Base-by-base conservation (phyloP, 164 flowering plant genomes). In the Tetrastigma voinierianum region DNA sequence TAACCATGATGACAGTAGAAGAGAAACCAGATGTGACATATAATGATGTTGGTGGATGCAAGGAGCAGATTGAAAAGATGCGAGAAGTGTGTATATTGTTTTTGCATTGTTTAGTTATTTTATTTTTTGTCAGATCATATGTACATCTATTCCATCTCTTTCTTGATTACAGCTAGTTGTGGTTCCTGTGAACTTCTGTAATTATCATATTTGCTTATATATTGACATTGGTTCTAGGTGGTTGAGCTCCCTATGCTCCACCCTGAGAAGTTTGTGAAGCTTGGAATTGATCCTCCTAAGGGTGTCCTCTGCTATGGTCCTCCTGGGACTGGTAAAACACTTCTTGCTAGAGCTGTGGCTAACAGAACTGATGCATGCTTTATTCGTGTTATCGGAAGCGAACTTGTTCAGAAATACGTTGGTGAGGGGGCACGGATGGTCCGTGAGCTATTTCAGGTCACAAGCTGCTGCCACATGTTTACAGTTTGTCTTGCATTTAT, bases 381-480 rank as follows among this genome's bases (percentile, higher is more conserved):
- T 64, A 93, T 96, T 57, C 86, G 98, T 61, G 99, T 96, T 51
- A 96, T 96, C 80, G 99, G 98, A 57, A 93, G 97, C 74, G 99
- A 96, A 78, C 98, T 96, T 75, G 97, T 93, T 55, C 96, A 90
- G 80, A 96, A 91, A 71, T 95, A 90, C 72, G 98, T 96, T 70
- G 99, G 99, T 51, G 96, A 93, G 76, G 99, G 99, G 25, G 98
- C 98, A 18, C 70, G 97, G 23, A 95, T 95, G 98, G 97, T 95
- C 72, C 88, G 98, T 14, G 97, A 92, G 76, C 86, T 89, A 47
- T 95, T 92, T 73, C 97, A 92, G 97, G 98, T 94, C 3, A 52
- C 11, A 14, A 16, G 2, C 25, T 56, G 2, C 25, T 56, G 67
- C 46, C 23, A 25, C 15, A n/a, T 54, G 19, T 10, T 47, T 15